These are phyloP conservation scores for slime mould (Dictyostelium discoideum) DNA, from an alignment of 78 protist species.

Conservation along the genomic window DNA sequence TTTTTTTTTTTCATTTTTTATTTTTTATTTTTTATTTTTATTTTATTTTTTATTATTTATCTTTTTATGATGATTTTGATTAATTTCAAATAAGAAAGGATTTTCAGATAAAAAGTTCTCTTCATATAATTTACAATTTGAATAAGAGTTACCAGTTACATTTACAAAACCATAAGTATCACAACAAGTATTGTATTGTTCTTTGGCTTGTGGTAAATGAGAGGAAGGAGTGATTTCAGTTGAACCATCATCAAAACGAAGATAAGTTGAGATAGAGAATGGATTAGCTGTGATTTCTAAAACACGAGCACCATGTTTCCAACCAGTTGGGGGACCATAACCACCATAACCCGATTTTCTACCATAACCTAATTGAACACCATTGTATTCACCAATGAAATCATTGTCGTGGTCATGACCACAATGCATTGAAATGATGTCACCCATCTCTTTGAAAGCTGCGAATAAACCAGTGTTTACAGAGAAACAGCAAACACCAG, in stretches of 20 bases:
- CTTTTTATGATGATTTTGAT: slow-evolving; percentile 1
- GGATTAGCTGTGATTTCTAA: slow-evolving; percentile 34
- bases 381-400: slow-evolving; percentile 66
- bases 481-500: slow-evolving; percentile 82
- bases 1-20: background rate
- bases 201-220: slow-evolving; percentile 15
- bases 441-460: slow-evolving; percentile 79
- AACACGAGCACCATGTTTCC: slow-evolving; percentile 75
- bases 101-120: background rate
- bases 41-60: background rate
- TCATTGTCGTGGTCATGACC: slow-evolving; percentile 86
- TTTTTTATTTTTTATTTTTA: background rate
- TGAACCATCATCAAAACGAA: slow-evolving; percentile 60
- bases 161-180: slow-evolving; percentile 63
- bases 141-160: background rate
- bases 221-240: background rate
- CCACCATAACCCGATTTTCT: slow-evolving; percentile 73
- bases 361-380: slow-evolving; percentile 79
- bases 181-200: slow-evolving; percentile 47
- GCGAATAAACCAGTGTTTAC: slow-evolving; percentile 82
- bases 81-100: background rate
- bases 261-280: slow-evolving; percentile 51
- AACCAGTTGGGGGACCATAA: slow-evolving; percentile 78
- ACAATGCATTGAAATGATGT: slow-evolving; percentile 50
- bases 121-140: slow-evolving; percentile 50